Conservation (phyloP, 768 basidiomycete genomes). For the Guyanaporus albipodus region DNA sequence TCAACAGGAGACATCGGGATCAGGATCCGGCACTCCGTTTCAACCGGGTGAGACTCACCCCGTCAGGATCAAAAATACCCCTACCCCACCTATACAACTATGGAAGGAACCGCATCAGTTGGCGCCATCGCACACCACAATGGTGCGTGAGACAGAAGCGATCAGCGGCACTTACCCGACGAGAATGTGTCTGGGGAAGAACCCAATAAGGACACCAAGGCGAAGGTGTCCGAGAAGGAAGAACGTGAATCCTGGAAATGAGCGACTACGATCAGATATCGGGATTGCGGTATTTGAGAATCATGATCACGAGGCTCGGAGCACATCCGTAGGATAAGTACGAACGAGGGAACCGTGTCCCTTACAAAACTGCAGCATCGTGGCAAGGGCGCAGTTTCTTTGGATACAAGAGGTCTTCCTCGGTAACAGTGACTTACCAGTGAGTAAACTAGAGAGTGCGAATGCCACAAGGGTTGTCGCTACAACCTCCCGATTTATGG, state of each 20-base stretch:
- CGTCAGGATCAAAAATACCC: slow-evolving; percentile 86
- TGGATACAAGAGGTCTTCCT: neutral
- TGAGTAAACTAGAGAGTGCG: slow-evolving; percentile 81
- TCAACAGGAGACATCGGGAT: neutral
- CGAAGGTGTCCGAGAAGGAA: slow-evolving; percentile 81
- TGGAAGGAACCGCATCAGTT: neutral
- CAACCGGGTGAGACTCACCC: slow-evolving; percentile 46
- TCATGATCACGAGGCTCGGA: neutral
- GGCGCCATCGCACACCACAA: neutral
- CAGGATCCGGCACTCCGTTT: neutral
- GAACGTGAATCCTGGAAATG: slow-evolving; percentile 51
- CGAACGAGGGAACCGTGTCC: no score
- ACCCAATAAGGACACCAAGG: slow-evolving; percentile 83
- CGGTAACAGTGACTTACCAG: slow-evolving; percentile 46
- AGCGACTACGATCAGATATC: slow-evolving; percentile 7
- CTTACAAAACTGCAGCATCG: no score
- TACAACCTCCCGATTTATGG: slow-evolving; percentile 66
- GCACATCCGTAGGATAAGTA: no score
- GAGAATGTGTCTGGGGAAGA: slow-evolving; percentile 94
- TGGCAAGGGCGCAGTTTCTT: neutral
- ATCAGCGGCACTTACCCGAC: slow-evolving; percentile 62
- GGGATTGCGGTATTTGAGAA: neutral
- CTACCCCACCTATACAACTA: slow-evolving; percentile 92
- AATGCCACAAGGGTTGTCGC: slow-evolving; percentile 91
- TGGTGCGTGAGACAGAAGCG: neutral